Evolutionary conservation across 2,329 filamentous ascomycete genomes (phyloP).

Genomic region (Phialophora expanda): DNA sequence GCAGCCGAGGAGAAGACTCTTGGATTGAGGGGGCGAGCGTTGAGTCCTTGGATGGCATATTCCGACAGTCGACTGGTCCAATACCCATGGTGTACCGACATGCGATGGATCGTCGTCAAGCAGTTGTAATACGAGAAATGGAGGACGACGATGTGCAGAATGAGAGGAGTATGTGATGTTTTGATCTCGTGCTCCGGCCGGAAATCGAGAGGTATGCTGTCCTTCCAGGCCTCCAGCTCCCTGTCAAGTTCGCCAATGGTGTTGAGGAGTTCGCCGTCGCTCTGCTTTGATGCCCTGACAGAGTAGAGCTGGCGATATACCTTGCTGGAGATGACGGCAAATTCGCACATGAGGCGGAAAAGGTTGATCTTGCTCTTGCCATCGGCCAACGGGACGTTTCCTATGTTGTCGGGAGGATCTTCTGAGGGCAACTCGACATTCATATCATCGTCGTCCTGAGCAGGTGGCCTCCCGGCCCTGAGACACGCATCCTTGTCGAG

Average conservation of each 20-base stretch:
- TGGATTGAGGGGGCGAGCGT: slow-evolving; percentile 87
- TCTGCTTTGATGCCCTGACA: slow-evolving; percentile 87
- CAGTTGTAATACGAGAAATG: slow-evolving; percentile 99
- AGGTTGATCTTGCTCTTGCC: slow-evolving; percentile 93
- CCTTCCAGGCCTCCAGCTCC: slow-evolving; percentile 93
- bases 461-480: slow-evolving; percentile 72
- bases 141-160: slow-evolving; percentile 89
- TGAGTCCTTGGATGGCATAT: slow-evolving; percentile 92
- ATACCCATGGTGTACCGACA: slow-evolving; percentile 97
- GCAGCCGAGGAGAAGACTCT: slow-evolving; percentile 92
- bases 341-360: slow-evolving; percentile 90
- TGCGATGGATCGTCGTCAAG: slow-evolving; percentile 94
- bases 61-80: slow-evolving; percentile 96
- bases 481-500: slow-evolving; percentile 76
- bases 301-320: slow-evolving; percentile 95
- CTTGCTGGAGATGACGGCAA: slow-evolving; percentile 87
- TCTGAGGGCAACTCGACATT: slow-evolving; percentile 94
- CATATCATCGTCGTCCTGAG: slow-evolving; percentile 82
- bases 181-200: slow-evolving; percentile 97
- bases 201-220: slow-evolving; percentile 91
- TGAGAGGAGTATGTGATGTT: slow-evolving; percentile 87
- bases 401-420: slow-evolving; percentile 88
- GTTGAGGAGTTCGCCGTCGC: slow-evolving; percentile 89
- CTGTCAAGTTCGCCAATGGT: slow-evolving; percentile 94
- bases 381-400: slow-evolving; percentile 87